These are phyloP conservation scores for Astrothelium macrocarpum DNA, from an alignment of 495 filamentous ascomycete species.

Conservation along the genomic window DNA sequence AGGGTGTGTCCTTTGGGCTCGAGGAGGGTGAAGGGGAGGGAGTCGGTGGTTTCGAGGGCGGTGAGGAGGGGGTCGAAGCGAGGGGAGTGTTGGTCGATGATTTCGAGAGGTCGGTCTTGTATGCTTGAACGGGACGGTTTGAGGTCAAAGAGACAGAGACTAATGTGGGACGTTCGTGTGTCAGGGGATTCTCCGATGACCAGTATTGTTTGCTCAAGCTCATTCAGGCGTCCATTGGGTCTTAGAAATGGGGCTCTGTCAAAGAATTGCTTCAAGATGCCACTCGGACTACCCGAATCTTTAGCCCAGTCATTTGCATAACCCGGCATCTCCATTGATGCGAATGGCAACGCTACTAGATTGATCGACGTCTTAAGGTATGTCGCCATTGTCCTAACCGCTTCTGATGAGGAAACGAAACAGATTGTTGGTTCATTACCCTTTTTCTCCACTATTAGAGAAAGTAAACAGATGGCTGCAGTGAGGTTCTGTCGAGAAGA, in stretches of 20 bases:
- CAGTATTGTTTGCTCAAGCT: background rate
- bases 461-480: background rate
- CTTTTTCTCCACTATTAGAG: background rate
- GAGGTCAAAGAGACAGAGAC: background rate
- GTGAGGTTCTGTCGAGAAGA: constrained; percentile 1
- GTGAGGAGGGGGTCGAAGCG: background rate
- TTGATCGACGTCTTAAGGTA: background rate
- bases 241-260: background rate
- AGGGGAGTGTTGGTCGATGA: background rate
- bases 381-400: background rate
- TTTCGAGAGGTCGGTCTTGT: background rate
- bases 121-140: background rate
- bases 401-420: background rate
- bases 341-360: background rate
- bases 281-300: background rate
- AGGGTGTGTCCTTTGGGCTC: background rate
- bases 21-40: background rate
- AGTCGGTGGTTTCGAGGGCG: background rate
- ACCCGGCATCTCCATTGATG: background rate
- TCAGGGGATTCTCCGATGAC: background rate
- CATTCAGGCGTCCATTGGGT: background rate
- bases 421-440: background rate
- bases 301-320: background rate
- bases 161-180: background rate
- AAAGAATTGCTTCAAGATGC: background rate